A percentile compares a stretch with the other conserved stretches of the same genome.
These are phyloP conservation scores for Darksidea phi DNA, from an alignment of 495 filamentous ascomycete genomes.

Conservation along the genomic window DNA sequence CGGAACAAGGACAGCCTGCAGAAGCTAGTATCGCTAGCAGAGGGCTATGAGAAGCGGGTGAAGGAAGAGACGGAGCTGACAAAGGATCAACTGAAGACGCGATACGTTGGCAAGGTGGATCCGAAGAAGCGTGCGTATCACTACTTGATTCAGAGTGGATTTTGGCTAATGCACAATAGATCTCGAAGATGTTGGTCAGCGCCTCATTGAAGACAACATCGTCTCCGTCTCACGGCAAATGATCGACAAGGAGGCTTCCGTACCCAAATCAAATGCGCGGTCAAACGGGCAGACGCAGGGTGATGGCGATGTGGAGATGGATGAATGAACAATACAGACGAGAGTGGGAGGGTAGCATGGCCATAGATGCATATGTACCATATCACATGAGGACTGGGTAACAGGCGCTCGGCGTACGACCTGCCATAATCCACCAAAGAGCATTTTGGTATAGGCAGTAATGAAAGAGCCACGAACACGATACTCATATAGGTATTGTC, in stretches of 20 bases:
- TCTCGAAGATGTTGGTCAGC: conserved; percentile 91
- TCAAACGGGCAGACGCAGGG: conserved; percentile 58
- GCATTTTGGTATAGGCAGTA: too few relatives aligned
- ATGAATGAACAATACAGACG: conserved; percentile 40
- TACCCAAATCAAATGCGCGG: conserved; percentile 51
- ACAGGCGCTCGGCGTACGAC: too few relatives aligned
- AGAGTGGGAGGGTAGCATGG: neutral
- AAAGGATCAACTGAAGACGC: conserved; percentile 96
- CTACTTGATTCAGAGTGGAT: neutral
- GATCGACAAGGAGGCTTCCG: conserved; percentile 96
- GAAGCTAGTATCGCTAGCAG: conserved; percentile 81
- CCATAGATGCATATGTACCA: neutral
- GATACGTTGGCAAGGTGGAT: conserved; percentile 98
- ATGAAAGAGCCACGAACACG: too few relatives aligned
- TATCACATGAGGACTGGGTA: neutral
- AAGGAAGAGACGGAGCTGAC: conserved; percentile 97
- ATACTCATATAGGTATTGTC: too few relatives aligned
- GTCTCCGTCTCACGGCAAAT: conserved; percentile 94
- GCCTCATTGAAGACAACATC: conserved; percentile 97
- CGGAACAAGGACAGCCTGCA: conserved; percentile 83
- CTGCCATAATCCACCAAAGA: too few relatives aligned
- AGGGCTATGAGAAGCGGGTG: conserved; percentile 97
- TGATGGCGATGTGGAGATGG: conserved; percentile 49
- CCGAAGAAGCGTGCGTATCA: conserved; percentile 82
- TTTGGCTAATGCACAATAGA: conserved; percentile 50